Evolutionary conservation across 192 early-diverging fungal species (phyloP).

Genomic region (Rhizoclosmatium globosum): DNA sequence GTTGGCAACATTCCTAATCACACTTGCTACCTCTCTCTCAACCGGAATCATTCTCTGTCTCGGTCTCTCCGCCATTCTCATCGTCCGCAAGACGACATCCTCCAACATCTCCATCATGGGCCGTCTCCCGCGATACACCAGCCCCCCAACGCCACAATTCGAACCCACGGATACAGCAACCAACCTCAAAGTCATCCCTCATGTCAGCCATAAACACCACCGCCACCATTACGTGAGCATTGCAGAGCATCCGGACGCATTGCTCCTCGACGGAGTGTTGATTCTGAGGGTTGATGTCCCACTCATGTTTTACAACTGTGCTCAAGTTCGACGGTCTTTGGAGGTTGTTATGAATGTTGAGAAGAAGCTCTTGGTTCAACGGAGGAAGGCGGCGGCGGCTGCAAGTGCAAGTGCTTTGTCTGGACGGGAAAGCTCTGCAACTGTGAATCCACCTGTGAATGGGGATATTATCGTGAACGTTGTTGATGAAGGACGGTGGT

Average conservation of each 20-base stretch:
- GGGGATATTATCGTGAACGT: neutral
- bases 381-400: neutral
- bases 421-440: neutral
- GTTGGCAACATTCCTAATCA: conserved; percentile 41
- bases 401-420: neutral
- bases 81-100: conserved; percentile 41
- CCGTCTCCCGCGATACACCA: conserved; percentile 14
- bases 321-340: conserved; percentile 43
- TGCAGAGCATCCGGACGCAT: conserved; percentile 45
- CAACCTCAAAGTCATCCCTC: neutral
- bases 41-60: conserved; percentile 47
- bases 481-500: neutral
- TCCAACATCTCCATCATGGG: conserved; percentile 48
- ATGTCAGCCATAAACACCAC: neutral
- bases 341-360: conserved; percentile 44
- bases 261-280: conserved; percentile 43
- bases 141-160: neutral
- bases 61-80: conserved; percentile 41
- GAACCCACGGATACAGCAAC: neutral
- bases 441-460: neutral
- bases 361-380: neutral
- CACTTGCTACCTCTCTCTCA: conserved; percentile 38
- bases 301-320: conserved; percentile 54
- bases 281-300: conserved; percentile 43
- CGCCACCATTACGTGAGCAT: conserved; percentile 37